Percentiles rank a stretch among this genome's conserved stretches.
These are phyloP conservation scores for Cercospora sp. DNA, from an alignment of 2,329 filamentous ascomycete genomes.

Conservation along the genomic window DNA sequence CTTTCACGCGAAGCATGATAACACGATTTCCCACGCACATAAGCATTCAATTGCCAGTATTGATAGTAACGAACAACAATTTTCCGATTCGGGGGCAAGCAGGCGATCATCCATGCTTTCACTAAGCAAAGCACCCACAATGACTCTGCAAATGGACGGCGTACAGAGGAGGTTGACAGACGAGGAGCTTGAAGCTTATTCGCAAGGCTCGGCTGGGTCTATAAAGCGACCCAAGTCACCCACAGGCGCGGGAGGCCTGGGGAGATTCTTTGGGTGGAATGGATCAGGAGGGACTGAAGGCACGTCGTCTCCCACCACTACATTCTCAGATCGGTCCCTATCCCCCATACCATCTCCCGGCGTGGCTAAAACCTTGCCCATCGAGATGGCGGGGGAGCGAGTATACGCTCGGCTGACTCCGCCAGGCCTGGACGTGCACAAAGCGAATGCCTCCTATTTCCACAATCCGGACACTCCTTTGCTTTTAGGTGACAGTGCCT, in stretches of 20 bases:
- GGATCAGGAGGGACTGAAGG: constrained; percentile 54
- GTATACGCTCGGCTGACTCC: constrained; percentile 42
- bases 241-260: constrained; percentile 52
- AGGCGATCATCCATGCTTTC: constrained; percentile 30
- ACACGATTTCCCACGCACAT: constrained; percentile 29
- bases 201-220: constrained; percentile 22
- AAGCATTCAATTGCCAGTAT: constrained; percentile 31
- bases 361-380: constrained; percentile 30
- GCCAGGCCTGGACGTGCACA: constrained; percentile 52
- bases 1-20: constrained; percentile 33
- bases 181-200: constrained; percentile 32
- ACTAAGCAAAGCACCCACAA: constrained; percentile 32
- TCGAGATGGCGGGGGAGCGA: constrained; percentile 36
- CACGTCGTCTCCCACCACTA: constrained; percentile 57
- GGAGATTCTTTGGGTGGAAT: constrained; percentile 68
- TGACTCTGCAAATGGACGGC: constrained; percentile 39
- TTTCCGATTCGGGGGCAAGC: constrained; percentile 12
- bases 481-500: constrained; percentile 42
- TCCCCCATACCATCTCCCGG: constrained; percentile 60
- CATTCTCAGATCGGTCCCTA: constrained; percentile 61
- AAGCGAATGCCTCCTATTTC: constrained; percentile 53
- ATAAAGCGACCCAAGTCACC: constrained; percentile 46
- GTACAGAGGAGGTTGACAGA: constrained; percentile 39
- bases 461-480: constrained; percentile 50
- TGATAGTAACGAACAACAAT: constrained; percentile 28